A percentile compares a stretch with the other conserved stretches of the same genome.
These are phyloP conservation scores for Aureobasidium sp. DNA, from an alignment of 2,329 filamentous ascomycete genomes.

Conservation along the genomic window DNA sequence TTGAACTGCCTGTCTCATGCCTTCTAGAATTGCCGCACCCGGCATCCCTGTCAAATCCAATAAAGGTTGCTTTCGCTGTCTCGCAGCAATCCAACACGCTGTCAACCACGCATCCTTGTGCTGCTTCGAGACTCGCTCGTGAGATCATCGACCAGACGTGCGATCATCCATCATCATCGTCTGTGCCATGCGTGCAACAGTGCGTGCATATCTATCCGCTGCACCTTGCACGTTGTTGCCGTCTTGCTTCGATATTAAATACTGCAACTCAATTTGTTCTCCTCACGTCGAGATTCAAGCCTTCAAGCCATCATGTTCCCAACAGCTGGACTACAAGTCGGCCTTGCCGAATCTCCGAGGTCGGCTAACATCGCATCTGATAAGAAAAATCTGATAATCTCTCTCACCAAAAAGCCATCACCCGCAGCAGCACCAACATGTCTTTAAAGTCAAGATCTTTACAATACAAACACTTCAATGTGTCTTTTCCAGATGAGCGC, in stretches of 20 bases:
- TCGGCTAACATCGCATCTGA: not conserved
- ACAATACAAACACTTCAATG: constrained; percentile 19
- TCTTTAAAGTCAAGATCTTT: not conserved
- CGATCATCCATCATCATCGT: not conserved
- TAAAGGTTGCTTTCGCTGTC: not conserved
- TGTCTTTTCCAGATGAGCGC: constrained; percentile 41
- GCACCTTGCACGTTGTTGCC: constrained; percentile 2
- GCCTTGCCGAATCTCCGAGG: not conserved
- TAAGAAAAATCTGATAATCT: constrained; percentile 1
- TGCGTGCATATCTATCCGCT: not conserved
- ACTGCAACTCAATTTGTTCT: not conserved
- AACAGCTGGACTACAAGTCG: not conserved
- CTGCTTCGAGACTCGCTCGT: not conserved
- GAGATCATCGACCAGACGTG: not conserved
- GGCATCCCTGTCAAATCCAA: not conserved
- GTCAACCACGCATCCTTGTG: not conserved
- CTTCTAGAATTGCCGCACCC: not conserved
- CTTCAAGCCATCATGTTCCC: not conserved
- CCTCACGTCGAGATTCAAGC: not conserved
- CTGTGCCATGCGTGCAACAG: not conserved
- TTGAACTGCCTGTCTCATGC: not conserved
- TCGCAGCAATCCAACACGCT: not conserved
- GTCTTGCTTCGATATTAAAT: not conserved
- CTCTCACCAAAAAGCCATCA: not conserved
- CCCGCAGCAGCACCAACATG: not conserved